Percentiles rank a stretch among this genome's conserved stretches.
phyloP scores from a whole-genome alignment of 257 asterid genomes.

The Solanum commersonii region DNA sequence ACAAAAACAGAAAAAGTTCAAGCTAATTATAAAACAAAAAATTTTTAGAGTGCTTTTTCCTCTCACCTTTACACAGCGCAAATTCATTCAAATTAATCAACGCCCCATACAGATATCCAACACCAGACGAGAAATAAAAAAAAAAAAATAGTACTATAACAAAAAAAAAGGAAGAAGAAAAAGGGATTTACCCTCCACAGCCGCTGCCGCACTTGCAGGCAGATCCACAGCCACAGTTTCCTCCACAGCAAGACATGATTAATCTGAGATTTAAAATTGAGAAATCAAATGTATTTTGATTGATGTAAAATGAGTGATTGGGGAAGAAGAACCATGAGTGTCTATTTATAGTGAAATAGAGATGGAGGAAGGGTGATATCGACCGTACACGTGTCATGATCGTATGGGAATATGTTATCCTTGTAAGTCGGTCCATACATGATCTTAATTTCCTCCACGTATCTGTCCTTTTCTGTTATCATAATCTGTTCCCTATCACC shows the following conservation, averaged over 20 bases:
- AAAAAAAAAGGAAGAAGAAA: not conserved
- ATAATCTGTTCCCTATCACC: no score
- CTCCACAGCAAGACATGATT: constrained; percentile 66
- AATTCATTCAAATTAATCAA: not conserved
- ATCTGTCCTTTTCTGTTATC: constrained; percentile 6
- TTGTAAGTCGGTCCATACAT: constrained; percentile 11
- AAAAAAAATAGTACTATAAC: no score
- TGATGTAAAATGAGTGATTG: not conserved
- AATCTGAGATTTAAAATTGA: not conserved
- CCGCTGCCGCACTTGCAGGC: constrained; percentile 64
- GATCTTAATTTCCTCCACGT: constrained; percentile 1
- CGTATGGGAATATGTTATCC: constrained; percentile 4
- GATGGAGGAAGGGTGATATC: not conserved
- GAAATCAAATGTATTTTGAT: not conserved
- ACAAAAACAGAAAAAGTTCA: no score
- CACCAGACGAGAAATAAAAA: not conserved
- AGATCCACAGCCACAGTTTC: constrained; percentile 65
- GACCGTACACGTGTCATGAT: constrained; percentile 47
- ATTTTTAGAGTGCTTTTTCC: no score
- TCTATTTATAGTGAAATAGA: constrained; percentile 25
- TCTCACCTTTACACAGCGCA: not conserved
- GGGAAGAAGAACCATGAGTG: not conserved
- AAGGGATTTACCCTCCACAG: constrained; percentile 37
- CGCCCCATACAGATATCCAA: not conserved
- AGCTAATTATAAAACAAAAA: no score